Conservation (phyloP, 306 rosid genomes). For the Cicer bijugum region DNA sequence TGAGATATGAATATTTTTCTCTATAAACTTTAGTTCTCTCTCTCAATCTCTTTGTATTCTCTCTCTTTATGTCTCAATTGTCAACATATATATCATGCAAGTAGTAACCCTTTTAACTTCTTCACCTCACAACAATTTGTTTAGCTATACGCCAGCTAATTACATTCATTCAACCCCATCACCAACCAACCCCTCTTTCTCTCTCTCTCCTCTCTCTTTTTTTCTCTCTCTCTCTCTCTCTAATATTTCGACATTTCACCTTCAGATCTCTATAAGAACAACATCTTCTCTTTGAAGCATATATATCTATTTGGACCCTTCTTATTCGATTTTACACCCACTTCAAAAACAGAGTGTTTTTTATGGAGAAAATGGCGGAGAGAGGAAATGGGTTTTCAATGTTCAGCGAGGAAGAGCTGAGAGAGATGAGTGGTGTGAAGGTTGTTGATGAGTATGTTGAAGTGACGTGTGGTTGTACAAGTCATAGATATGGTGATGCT, state of each 20-base stretch:
- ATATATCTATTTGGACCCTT: background rate
- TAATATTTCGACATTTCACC: slow-evolving; percentile 54
- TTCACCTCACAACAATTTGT: slow-evolving; percentile 66
- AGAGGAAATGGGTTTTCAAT: slow-evolving; percentile 60
- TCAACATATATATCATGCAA: slow-evolving; percentile 87
- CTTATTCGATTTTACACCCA: slow-evolving; percentile 41
- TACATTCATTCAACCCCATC: slow-evolving; percentile 55
- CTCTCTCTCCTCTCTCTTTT: slow-evolving; percentile 38
- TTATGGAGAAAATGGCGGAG: slow-evolving; percentile 65
- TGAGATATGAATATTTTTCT: slow-evolving; percentile 53
- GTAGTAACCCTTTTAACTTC: slow-evolving; percentile 49
- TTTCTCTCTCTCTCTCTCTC: slow-evolving; percentile 43
- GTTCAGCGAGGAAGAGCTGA: slow-evolving; percentile 89
- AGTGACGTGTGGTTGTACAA: slow-evolving; percentile 95
- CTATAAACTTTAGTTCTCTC: slow-evolving; percentile 41
- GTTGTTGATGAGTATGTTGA: slow-evolving; percentile 71
- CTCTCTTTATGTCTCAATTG: slow-evolving; percentile 41
- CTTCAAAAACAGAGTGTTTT: slow-evolving; percentile 56
- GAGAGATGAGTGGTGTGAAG: slow-evolving; percentile 83
- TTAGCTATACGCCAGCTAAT: slow-evolving; percentile 72
- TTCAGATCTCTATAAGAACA: slow-evolving; percentile 67
- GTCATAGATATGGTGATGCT: slow-evolving; percentile 95
- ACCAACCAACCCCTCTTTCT: slow-evolving; percentile 54
- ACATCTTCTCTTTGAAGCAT: slow-evolving; percentile 11
- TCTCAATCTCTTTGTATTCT: background rate